Base-by-base conservation (phyloP, 192 early-diverging fungal species). In the Backusella sp. region DNA sequence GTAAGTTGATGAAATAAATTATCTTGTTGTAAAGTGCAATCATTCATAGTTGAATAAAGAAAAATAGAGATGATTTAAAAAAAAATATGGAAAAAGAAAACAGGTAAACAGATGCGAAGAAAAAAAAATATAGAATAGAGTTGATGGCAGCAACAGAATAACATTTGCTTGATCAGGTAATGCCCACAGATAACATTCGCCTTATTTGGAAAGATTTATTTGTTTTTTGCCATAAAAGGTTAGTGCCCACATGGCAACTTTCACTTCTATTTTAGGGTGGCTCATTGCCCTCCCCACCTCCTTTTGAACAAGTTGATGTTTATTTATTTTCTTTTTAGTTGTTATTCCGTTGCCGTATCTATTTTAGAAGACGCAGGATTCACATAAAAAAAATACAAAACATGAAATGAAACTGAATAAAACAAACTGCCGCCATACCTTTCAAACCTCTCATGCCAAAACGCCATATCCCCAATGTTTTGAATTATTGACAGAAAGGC, bases 121-220 rank as follows among this genome's bases (percentile, higher is more conserved):
- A 59, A 59, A 4, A 4, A 28, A 26, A 23, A 11, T 28, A 11
- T 32, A 59, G 37, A 59, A 62, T 28, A 62, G 56, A 28, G 56
- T 62, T 28, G 23, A 28, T 62, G 56, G 56, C 7, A 62, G 9
- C 56, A 62, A 62, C 26, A 14, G 26, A 62, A 62, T 62, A 62
- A 62, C 56, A 62, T 62, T 62, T 62, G 23, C 56, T 62, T 12
- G 56, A 62, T 62, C 56, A 62, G n/a, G 56, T 28, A 62, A 62
- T 62, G 4, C 56, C 12, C 4, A 23, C 23, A 62, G 56, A 62
- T 62, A 62, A 62, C 56, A 62, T 62, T 62, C 56, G 8, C 56
- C 56, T 62, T 62, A 23, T 62, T 62, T 62, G 56, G 56, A 62
- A 62, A 28, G 0, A 5, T 26, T 28, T 62, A 26, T 62, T 62